Conservation (phyloP, 129 eudicot genomes). For the Artemisia argyi region DNA sequence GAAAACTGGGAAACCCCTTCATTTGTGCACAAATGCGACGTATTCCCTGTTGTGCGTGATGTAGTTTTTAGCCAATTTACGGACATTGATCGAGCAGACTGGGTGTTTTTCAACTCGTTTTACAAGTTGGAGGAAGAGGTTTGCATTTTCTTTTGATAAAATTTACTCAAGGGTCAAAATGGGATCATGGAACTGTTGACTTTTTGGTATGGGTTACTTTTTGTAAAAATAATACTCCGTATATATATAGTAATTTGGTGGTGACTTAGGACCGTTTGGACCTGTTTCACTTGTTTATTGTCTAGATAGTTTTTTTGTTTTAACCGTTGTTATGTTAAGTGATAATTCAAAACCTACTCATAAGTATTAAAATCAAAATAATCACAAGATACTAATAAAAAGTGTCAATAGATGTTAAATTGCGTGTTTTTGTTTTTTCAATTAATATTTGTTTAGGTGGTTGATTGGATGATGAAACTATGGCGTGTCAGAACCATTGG, state of each 20-base stretch:
- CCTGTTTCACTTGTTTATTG: background rate
- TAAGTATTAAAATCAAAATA: too few relatives aligned
- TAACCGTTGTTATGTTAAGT: too few relatives aligned
- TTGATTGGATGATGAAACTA: slow-evolving; percentile 34
- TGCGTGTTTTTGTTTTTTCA: background rate
- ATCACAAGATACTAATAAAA: background rate
- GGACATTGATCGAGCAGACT: slow-evolving; percentile 42
- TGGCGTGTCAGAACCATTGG: slow-evolving; percentile 42
- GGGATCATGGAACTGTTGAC: background rate
- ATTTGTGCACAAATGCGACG: slow-evolving; percentile 36
- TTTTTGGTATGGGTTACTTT: background rate
- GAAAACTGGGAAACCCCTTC: slow-evolving; percentile 48
- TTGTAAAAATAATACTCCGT: too few relatives aligned
- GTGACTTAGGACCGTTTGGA: background rate
- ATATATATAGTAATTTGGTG: too few relatives aligned
- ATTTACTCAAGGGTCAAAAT: background rate
- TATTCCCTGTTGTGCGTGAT: slow-evolving; percentile 36
- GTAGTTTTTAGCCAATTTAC: slow-evolving; percentile 41
- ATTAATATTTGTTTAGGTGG: slow-evolving; percentile 12
- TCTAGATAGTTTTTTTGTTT: too few relatives aligned
- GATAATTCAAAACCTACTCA: too few relatives aligned
- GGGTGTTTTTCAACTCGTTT: slow-evolving; percentile 49
- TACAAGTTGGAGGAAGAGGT: slow-evolving; percentile 54
- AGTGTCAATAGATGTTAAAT: too few relatives aligned
- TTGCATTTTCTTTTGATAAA: background rate